phyloP scores from a whole-genome alignment of 2,329 filamentous ascomycete genomes.

The Penicillium occitanis region DNA sequence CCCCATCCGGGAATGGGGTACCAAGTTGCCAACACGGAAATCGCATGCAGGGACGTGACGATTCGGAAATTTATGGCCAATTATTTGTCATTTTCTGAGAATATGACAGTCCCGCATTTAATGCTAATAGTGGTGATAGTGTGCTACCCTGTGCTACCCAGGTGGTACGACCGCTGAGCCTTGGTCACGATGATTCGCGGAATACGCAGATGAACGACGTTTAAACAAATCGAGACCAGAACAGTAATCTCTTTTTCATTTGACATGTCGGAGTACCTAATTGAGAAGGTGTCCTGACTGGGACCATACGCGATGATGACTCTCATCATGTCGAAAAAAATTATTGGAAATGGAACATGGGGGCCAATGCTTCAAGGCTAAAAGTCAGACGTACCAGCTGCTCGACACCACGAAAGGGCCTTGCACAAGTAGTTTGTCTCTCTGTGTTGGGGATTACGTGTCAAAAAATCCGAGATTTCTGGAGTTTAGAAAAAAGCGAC shows the following conservation, averaged over 20 bases:
- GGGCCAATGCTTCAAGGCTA: neutral
- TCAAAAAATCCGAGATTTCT: neutral
- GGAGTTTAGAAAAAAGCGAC: neutral
- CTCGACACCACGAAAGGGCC: neutral
- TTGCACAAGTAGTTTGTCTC: neutral
- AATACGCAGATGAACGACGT: neutral
- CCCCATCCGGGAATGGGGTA: neutral
- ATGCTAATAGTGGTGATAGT: neutral
- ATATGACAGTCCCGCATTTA: neutral
- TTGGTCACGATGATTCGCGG: neutral
- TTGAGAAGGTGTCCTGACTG: neutral
- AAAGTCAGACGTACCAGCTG: neutral
- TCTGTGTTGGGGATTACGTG: neutral
- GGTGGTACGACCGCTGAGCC: neutral
- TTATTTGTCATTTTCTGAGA: neutral
- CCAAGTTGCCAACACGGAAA: neutral
- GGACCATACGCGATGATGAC: neutral
- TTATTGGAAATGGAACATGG: neutral
- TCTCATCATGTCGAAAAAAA: neutral
- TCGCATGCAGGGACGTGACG: neutral
- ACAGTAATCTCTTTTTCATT: neutral
- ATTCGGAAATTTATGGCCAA: neutral
- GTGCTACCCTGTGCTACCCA: neutral
- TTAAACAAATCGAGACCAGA: neutral
- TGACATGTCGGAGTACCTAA: neutral